Base-by-base conservation (phyloP, 1,139 yeast genomes). In the Martiniozyma asiatica region DNA sequence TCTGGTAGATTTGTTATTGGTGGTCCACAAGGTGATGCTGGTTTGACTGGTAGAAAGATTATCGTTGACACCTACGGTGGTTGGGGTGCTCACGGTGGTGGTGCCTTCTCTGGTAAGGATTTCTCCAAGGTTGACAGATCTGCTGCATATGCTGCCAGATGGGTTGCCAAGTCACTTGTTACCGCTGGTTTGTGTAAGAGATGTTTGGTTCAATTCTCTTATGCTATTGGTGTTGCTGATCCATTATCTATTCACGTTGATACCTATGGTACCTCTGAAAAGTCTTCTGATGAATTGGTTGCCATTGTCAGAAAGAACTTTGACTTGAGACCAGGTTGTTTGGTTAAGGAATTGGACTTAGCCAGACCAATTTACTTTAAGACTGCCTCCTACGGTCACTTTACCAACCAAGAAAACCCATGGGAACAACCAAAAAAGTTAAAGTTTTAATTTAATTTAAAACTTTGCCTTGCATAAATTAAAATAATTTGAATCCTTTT, bases 81-180 rank as follows among this genome's bases (percentile, higher is more conserved):
- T 53, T 92, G 98, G 92, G 96, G 98, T 65, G 97, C 98, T 53
- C 98, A 89, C 72, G 99, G 99, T 67, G 99, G 99, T 73, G 99
- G 99, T 74, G 98, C 98, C 45, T 89, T 92, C 85, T 81, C 95
- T 42, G 99, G 99, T 65, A 89, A 89, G 73, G 99, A 89, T 65
- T 89, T 84, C 81, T 84, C 97, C 59, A 89, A 89, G 74, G 99
- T 89, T 56, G 99, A 89, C 65, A 84, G 99, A 72, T 89, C 98
- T 46, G 99, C 98, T 57, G 98, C 98, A 47, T 89, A 89, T 59
- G 97, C 98, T 55, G 98, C 98, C 51, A 85, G 98, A 72, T 92
- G 98, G 98, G 96, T 89, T 51, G 98, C 98, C 61, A 89, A 89
- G 72, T 89, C 98, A 38, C 73, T 89, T 53, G 93, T 89, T 45